These are phyloP conservation scores for Combretum micranthum DNA, from an alignment of 345 rosid species.

Conservation along the genomic window DNA sequence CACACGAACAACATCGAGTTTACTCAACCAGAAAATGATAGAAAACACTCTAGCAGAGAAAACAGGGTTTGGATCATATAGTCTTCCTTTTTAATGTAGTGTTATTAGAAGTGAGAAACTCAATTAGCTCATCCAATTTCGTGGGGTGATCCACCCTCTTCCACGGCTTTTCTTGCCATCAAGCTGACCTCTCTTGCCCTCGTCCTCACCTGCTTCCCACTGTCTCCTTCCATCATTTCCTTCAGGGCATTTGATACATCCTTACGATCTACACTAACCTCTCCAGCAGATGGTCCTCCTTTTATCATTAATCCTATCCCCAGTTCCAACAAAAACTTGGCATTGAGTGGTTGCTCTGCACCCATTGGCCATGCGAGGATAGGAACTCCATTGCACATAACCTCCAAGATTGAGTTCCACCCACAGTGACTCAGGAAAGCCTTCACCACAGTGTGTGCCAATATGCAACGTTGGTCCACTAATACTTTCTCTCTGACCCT, in stretches of 20 bases:
- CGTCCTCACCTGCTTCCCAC: constrained; percentile 16
- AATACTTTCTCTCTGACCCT: neutral
- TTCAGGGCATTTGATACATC: constrained; percentile 10
- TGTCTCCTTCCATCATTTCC: constrained; percentile 21
- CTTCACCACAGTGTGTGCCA: constrained; percentile 1
- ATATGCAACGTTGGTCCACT: constrained; percentile 6
- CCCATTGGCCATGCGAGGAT: constrained; percentile 19
- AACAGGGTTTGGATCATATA: no score
- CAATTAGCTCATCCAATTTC: constrained; percentile 10
- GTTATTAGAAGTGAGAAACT: no score
- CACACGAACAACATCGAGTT: no score
- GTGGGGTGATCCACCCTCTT: constrained; percentile 14
- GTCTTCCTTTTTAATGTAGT: no score
- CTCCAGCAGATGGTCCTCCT: constrained; percentile 1
- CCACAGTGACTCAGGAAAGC: constrained; percentile 11
- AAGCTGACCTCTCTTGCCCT: constrained; percentile 12
- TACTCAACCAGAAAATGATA: no score
- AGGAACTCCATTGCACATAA: constrained; percentile 19
- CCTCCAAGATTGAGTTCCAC: constrained; percentile 24
- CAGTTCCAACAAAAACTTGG: constrained; percentile 13
- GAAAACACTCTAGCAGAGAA: no score
- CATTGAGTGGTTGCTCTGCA: constrained; percentile 21
- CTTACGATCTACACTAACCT: neutral
- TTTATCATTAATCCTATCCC: constrained; percentile 5
- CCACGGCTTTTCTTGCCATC: constrained; percentile 16